These are phyloP conservation scores for Edaphochlamys debaryana DNA, from an alignment of 139 green algal species.

Conservation along the genomic window DNA sequence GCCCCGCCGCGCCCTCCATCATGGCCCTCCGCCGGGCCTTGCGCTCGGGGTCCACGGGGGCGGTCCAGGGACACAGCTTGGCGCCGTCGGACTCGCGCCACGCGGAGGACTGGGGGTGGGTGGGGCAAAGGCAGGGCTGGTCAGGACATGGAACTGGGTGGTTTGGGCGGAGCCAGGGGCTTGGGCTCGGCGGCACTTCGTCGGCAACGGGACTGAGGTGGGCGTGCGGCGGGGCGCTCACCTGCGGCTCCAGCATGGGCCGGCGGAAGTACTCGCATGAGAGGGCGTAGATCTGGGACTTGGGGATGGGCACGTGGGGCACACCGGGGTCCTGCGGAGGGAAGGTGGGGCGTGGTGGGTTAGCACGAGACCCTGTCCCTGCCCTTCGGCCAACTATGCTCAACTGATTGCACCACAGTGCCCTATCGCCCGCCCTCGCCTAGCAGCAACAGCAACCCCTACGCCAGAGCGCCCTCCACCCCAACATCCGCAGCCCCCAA, in stretches of 20 bases:
- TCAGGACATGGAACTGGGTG: neutral
- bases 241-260: constrained; percentile 77
- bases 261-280: constrained; percentile 76
- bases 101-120: constrained; percentile 48
- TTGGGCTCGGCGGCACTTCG: too few species aligned
- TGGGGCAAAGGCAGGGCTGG: neutral
- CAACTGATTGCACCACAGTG: too few species aligned
- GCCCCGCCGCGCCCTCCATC: constrained; percentile 56
- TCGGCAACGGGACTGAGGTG: too few species aligned
- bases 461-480: too few species aligned
- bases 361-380: neutral
- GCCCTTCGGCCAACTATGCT: too few species aligned
- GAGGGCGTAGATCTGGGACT: constrained; percentile 66
- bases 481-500: too few species aligned
- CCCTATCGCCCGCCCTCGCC: too few species aligned
- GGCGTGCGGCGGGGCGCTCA: too few species aligned
- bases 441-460: too few species aligned
- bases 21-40: constrained; percentile 53
- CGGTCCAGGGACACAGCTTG: constrained; percentile 53
- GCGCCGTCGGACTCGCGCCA: constrained; percentile 62
- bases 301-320: constrained; percentile 52
- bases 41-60: constrained; percentile 46
- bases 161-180: too few species aligned
- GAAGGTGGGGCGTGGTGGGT: neutral
- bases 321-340: neutral